Evolutionary conservation across 139 green algal species (phyloP), one percentile per base, ranked within the genome.

Genomic region (Monoraphidium neglectum): DNA sequence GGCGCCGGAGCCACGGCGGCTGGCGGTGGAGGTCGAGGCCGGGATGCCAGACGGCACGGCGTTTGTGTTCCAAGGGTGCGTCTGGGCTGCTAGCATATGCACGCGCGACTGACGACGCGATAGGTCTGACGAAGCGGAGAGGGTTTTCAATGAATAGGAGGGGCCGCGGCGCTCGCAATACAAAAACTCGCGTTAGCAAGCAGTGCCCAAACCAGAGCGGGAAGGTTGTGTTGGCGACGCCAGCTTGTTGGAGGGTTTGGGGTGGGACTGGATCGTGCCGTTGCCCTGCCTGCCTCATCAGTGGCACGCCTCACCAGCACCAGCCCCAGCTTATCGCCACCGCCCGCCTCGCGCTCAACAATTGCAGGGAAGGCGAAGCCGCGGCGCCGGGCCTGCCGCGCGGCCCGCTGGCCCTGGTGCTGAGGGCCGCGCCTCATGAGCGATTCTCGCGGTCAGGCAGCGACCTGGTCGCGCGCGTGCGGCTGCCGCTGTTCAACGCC

Each of bases 41-140:
- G 91, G 91, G 28, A 77, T 87, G 46, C 82, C 86, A 54, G 84
- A 87, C 37, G 90, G 91, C 18, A 94, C 88, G 6, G 85, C 81
- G 5, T 94, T 91, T 74, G 85, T 94, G 28, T 95, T 96, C 79
- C 80, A 94, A 65, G 83, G 83, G 86, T 90, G 53, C 71, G 77
- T n/a, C n/a, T n/a, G n/a, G n/a, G n/a, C n/a, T n/a, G n/a, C n/a
- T n/a, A n/a, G n/a, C n/a, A n/a, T n/a, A n/a, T n/a, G n/a, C n/a
- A n/a, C n/a, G n/a, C n/a, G n/a, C n/a, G n/a, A n/a, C n/a, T n/a
- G n/a, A n/a, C n/a, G n/a, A n/a, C n/a, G n/a, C n/a, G n/a, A n/a
- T n/a, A n/a, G n/a, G n/a, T n/a, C n/a, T n/a, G n/a, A n/a, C n/a
- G n/a, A n/a, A n/a, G n/a, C n/a, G n/a, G n/a, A n/a, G n/a, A n/a